These are phyloP conservation scores for Lepidium africanum DNA, from an alignment of 345 rosid genomes.

Conservation along the genomic window DNA sequence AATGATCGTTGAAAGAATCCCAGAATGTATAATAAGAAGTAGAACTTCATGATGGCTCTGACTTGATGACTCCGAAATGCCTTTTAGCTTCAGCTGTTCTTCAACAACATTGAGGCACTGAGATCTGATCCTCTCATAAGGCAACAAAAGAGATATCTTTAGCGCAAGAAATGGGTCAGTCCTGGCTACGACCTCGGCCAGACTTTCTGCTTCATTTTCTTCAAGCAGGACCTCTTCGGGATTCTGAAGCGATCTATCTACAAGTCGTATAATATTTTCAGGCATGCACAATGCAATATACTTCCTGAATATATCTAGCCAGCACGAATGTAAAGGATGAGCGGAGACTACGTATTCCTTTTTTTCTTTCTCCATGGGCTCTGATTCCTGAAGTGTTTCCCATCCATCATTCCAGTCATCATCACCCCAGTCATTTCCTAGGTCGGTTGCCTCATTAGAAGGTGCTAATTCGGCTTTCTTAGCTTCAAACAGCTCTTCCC, in stretches of 20 bases:
- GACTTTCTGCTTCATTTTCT: constrained; percentile 49
- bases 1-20: constrained; percentile 43
- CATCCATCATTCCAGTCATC: constrained; percentile 97
- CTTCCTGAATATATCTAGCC: constrained; percentile 57
- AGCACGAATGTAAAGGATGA: constrained; percentile 79
- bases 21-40: constrained; percentile 54
- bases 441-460: constrained; percentile 34
- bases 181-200: constrained; percentile 29
- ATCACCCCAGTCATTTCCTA: constrained; percentile 58
- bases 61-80: constrained; percentile 36
- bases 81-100: constrained; percentile 55
- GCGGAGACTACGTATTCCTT: constrained; percentile 22
- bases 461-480: constrained; percentile 36
- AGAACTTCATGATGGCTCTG: constrained; percentile 47
- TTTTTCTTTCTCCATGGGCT: constrained; percentile 40
- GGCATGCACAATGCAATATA: constrained; percentile 28
- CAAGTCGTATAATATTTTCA: constrained; percentile 39
- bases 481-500: constrained; percentile 71
- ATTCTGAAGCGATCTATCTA: constrained; percentile 58
- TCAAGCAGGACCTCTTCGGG: constrained; percentile 43
- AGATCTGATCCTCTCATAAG: constrained; percentile 49
- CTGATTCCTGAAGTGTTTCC: constrained; percentile 89
- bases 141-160: constrained; percentile 63
- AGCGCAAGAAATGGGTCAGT: constrained; percentile 42
- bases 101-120: constrained; percentile 50